Evolutionary conservation across 1,284 basidiomycete species (phyloP).

Genomic region (Leccinum griseonigrum): DNA sequence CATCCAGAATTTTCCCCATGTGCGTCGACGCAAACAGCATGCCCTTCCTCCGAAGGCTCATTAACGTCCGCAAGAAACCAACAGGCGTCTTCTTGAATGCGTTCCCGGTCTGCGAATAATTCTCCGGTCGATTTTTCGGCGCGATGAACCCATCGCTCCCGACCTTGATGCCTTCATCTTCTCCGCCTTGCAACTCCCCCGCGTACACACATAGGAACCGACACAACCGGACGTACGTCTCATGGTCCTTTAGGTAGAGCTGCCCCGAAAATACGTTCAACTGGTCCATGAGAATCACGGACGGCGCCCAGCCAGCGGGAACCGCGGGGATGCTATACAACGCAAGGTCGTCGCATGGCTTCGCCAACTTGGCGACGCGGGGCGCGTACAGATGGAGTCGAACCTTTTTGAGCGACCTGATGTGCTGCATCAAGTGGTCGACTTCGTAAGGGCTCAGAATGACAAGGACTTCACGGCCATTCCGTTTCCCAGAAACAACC

Average conservation of each 20-base stretch:
- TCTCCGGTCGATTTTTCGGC: background rate
- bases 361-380: constrained; percentile 35
- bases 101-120: too few species aligned
- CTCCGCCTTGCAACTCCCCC: constrained; percentile 9
- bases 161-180: constrained; percentile 1
- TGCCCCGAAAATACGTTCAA: constrained; percentile 43
- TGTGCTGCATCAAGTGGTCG: constrained; percentile 38
- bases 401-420: constrained; percentile 34
- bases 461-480: constrained; percentile 27
- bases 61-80: constrained; percentile 32
- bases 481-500: constrained; percentile 35
- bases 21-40: constrained; percentile 38
- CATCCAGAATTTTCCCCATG: constrained; percentile 42
- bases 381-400: constrained; percentile 46
- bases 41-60: constrained; percentile 42
- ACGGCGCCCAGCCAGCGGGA: constrained; percentile 15
- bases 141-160: constrained; percentile 21
- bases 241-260: constrained; percentile 19
- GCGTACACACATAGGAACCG: constrained; percentile 37
- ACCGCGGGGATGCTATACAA: constrained; percentile 36
- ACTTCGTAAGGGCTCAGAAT: constrained; percentile 47
- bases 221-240: constrained; percentile 34
- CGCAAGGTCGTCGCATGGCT: constrained; percentile 39
- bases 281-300: constrained; percentile 30
- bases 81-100: background rate